Base-by-base conservation (phyloP, 2,329 filamentous ascomycete genomes). In the Alternaria ventricosa region DNA sequence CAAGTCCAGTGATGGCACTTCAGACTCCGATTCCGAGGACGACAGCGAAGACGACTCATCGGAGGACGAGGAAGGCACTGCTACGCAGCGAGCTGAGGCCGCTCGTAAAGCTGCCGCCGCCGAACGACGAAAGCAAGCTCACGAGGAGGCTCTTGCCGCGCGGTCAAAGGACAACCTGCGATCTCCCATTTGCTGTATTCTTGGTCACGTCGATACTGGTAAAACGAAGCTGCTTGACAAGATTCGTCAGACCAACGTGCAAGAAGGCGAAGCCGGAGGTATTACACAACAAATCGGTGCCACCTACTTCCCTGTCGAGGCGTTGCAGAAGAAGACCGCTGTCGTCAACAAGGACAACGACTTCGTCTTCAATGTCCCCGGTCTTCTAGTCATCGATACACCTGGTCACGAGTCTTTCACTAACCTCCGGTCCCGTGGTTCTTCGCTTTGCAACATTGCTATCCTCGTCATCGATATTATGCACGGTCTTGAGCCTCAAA, bases 391-490 rank as follows among this genome's bases (percentile, higher is more conserved):
- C 76, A 99, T 99, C 77, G 96, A 99, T 83, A 99, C 96, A 1
- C 96, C 96, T 76, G 96, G 96, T 84, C 96, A 99, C 94, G 96
- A 99, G 89, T 99, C 96, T 76, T 99, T 99, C 89, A 97, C 95
- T 68, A 99, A 99, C 83, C 84, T 99, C 70, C 92, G 96, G 77
- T 97, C 95, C 71, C 90, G 96, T 84, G 96, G 96, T 83, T 98
- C 96, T 44, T 98, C 94, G 13, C 92, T 99, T 63, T 99, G 96
- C 83, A 99, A 99, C 85, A 99, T 99, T 83, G 96, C 96, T 74
- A 99, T 99, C 79, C 85, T 99, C 71, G 96, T 99, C 45, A 95
- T 99, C 72, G 96, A 99, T 85, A 99, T 99, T 77, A 98, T 99
- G 96, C 96, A 99, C 88, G 96, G 96, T 79, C 88, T 99, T 50